Evolutionary conservation across 1,284 basidiomycete genomes (phyloP).

Genomic region (Papiliotrema nemorosa): DNA sequence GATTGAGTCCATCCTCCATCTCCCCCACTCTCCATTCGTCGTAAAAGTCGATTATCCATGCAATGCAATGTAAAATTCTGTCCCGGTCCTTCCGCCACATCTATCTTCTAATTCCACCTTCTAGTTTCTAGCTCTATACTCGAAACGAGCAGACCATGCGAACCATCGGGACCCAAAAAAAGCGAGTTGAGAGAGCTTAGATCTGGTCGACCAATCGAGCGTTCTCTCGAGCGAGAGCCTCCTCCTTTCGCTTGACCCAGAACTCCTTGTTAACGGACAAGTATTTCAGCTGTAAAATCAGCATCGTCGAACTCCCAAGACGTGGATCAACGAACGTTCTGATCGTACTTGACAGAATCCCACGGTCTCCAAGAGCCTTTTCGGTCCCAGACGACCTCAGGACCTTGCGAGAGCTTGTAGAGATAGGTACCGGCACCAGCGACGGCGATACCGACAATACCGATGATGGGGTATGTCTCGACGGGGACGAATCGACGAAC

Average conservation of each 20-base stretch:
- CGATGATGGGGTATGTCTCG: slow-evolving; percentile 8
- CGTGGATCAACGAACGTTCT: slow-evolving; percentile 31
- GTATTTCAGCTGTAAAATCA: slow-evolving; percentile 33
- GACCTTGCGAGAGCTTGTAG: slow-evolving; percentile 40
- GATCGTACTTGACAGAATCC: slow-evolving; percentile 47
- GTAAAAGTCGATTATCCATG: too few relatives aligned
- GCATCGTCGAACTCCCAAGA: background rate
- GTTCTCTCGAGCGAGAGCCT: slow-evolving; percentile 14
- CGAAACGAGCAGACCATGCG: too few relatives aligned
- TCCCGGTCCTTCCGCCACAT: too few relatives aligned
- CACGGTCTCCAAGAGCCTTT: slow-evolving; percentile 44
- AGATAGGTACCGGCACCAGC: slow-evolving; percentile 42
- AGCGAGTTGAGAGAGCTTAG: slow-evolving; percentile 3
- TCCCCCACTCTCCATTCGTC: too few relatives aligned
- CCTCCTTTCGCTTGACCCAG: slow-evolving; percentile 39
- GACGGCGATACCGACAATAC: slow-evolving; percentile 37
- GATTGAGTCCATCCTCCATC: too few relatives aligned
- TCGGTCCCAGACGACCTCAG: slow-evolving; percentile 48
- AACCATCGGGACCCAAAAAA: too few relatives aligned
- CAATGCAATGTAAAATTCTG: too few relatives aligned
- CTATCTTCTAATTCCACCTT: too few relatives aligned
- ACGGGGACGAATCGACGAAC: slow-evolving; percentile 2
- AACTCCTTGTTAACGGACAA: slow-evolving; percentile 33
- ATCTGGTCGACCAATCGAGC: slow-evolving; percentile 20
- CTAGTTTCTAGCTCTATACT: too few relatives aligned